phyloP scores from a whole-genome alignment of 495 filamentous ascomycete species.

The Staphylotrichum tortipilum region DNA sequence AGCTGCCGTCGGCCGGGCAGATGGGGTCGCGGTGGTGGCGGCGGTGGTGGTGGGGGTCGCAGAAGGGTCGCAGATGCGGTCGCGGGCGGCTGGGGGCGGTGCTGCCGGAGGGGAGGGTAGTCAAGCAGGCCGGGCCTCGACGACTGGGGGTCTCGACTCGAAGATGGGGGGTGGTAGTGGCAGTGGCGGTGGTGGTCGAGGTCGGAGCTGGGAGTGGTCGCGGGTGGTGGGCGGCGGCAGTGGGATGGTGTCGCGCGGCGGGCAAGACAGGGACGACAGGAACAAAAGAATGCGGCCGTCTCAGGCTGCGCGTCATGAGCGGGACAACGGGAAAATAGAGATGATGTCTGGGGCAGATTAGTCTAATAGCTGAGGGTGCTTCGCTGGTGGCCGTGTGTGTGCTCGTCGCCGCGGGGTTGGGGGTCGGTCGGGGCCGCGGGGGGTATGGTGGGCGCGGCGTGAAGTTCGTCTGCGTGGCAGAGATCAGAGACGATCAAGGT shows the following conservation, averaged over 20 bases:
- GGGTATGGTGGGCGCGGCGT: background rate
- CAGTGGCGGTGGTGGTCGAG: background rate
- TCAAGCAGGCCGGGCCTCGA: too few species aligned
- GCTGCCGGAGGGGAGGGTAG: too few species aligned
- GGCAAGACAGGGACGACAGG: too few species aligned
- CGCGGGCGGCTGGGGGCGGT: too few species aligned
- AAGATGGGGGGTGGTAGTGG: background rate
- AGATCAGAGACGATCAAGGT: too few species aligned
- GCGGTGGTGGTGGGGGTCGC: background rate
- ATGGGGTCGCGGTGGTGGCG: background rate
- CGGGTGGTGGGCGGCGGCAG: background rate
- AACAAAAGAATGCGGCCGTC: slow-evolving; percentile 11
- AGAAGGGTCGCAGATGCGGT: too few species aligned
- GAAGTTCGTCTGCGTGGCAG: background rate
- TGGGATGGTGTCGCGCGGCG: slow-evolving; percentile 14
- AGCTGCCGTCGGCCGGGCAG: background rate
- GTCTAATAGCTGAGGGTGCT: background rate
- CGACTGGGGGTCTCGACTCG: too few species aligned
- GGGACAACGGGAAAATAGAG: too few species aligned
- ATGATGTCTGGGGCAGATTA: background rate
- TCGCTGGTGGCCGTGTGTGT: background rate
- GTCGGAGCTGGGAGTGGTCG: background rate
- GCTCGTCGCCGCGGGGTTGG: background rate
- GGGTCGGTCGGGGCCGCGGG: background rate
- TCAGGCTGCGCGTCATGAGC: slow-evolving; percentile 23